Percentiles rank a stretch among this genome's conserved stretches.
These are phyloP conservation scores for Phragmites australis DNA, from an alignment of 176 grass and related monocot species.

Conservation along the genomic window DNA sequence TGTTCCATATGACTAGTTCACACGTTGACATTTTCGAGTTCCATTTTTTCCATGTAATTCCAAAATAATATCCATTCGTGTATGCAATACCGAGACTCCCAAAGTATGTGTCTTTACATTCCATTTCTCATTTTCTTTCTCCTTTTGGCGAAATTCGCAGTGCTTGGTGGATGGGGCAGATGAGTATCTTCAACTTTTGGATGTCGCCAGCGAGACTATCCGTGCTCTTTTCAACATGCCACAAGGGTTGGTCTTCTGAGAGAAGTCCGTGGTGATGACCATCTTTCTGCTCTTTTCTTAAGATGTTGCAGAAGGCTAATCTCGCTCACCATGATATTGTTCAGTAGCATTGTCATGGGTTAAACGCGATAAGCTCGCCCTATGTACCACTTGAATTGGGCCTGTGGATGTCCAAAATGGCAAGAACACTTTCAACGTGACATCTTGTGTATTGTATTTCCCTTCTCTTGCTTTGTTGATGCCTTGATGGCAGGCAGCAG, in stretches of 20 bases:
- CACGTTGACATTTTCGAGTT: neutral
- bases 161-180: constrained; percentile 93
- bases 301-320: constrained; percentile 2
- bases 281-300: neutral
- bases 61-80: neutral
- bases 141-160: constrained; percentile 46
- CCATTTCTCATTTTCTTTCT: constrained; percentile 1
- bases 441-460: neutral
- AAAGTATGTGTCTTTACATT: neutral
- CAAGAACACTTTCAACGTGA: neutral
- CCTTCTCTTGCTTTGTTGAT: neutral
- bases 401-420: neutral
- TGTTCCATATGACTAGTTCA: constrained; percentile 11
- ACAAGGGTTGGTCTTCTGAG: constrained; percentile 52
- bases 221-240: constrained; percentile 87
- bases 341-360: constrained; percentile 1
- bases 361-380: neutral
- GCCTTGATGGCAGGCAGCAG: neutral
- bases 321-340: neutral
- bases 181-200: constrained; percentile 88
- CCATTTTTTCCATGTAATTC: neutral
- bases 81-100: neutral
- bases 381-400: constrained; percentile 18
- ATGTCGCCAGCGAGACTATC: constrained; percentile 70
- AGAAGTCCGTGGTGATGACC: neutral